Evolutionary conservation across 257 asterid genomes (phyloP).

Genomic region (Catharanthus roseus): DNA sequence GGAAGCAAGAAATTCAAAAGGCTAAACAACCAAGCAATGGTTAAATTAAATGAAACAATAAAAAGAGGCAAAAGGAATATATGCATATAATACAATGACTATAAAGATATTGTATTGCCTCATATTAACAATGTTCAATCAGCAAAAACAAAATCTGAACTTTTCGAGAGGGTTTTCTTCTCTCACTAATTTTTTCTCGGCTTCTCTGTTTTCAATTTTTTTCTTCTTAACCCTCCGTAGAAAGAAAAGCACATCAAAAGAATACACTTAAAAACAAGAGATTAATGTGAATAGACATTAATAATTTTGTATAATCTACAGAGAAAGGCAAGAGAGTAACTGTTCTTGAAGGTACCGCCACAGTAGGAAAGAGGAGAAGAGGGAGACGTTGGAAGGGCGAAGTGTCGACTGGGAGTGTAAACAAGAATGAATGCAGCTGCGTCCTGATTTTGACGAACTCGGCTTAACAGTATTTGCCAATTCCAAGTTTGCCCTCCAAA

Average conservation of each 20-base stretch:
- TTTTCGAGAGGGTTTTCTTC: no score
- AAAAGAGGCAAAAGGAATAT: no score
- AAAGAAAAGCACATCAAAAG: not conserved
- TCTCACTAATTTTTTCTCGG: no score
- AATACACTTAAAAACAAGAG: not conserved
- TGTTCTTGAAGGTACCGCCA: not conserved
- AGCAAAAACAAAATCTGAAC: no score
- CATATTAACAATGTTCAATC: not conserved
- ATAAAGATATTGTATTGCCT: not conserved
- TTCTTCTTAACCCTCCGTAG: no score
- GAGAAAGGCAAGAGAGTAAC: not conserved
- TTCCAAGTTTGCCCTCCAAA: not conserved
- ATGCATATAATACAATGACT: no score
- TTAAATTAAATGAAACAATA: no score
- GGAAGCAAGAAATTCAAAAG: no score
- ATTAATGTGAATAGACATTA: not conserved
- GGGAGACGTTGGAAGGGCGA: not conserved
- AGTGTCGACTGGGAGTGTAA: not conserved
- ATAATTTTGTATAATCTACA: not conserved
- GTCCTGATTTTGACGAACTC: not conserved
- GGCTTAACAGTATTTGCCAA: not conserved
- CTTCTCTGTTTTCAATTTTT: no score
- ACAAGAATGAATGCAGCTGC: not conserved
- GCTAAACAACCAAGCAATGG: no score
- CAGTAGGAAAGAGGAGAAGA: not conserved